Base-by-base conservation (phyloP, 352 stramenopile genomes). In the Phytopythium litorale region DNA sequence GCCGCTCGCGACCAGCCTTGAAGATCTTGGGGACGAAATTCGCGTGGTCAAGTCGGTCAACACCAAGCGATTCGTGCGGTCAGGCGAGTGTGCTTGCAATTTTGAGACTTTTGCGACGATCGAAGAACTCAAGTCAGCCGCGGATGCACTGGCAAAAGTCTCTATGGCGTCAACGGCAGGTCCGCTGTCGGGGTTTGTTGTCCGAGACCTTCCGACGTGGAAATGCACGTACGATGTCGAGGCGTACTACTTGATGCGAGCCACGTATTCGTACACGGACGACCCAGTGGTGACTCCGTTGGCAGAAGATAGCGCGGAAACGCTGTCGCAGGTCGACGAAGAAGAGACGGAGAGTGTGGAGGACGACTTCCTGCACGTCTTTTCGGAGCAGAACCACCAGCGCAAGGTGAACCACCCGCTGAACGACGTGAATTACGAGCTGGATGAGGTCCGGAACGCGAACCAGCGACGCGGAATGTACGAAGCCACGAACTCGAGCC, bases 141-240 rank as follows among this genome's bases (percentile, higher is more conserved):
- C 76, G 8, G 71, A 85, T 13, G 68, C 71, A 46, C 56, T 72
- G 42, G 66, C 63, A 40, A 62, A 70, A 46, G 63, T 70, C n/a
- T 76, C 60, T 23, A 71, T 59, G 51, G 65, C 80, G 49, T 75
- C 65, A 32, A 75, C 70, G 12, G 70, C 73, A 23, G 72, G 71
- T 18, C 78, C 83, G 18, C 56, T 96, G 19, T 83, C 84, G 15
- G 87, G 87, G 2, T 94, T 91, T 48, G 80, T 96, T 51, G 84
- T 92, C 56, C 85, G 86, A 33, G 87, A 96, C 64, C 64, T 96
- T 33, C 85, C 85, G 40, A 81, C 82, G 7, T 96, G 85, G 87
- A 92, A 94, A 60, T 94, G 87, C 56, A 93, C 82, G 0, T 96
- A 94, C 56, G 87, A 96, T 53, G 84, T 96, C 13, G 87, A 96